These are phyloP conservation scores for Oehlia diaphana DNA, from an alignment of 192 early-diverging fungal genomes.

Conservation along the genomic window DNA sequence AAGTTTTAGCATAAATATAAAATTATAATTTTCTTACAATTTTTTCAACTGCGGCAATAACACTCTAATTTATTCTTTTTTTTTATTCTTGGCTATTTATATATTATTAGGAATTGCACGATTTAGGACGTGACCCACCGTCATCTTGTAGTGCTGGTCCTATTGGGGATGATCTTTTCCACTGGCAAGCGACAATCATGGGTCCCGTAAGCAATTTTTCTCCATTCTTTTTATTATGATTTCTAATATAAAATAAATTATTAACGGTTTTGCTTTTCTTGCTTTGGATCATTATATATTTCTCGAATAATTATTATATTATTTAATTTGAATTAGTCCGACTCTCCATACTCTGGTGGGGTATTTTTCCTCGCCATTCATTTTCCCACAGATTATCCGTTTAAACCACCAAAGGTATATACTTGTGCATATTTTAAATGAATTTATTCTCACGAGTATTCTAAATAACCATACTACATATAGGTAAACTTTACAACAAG, in stretches of 20 bases:
- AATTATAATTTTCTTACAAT: background rate
- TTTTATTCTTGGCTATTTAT: background rate
- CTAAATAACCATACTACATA: background rate
- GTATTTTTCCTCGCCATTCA: slow-evolving; percentile 98
- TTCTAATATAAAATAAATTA: background rate
- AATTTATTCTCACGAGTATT: too few species aligned
- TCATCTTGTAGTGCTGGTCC: slow-evolving; percentile 97
- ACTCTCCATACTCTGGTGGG: slow-evolving; percentile 91
- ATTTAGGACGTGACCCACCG: slow-evolving; percentile 96
- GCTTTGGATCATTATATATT: too few species aligned
- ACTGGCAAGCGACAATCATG: slow-evolving; percentile 99
- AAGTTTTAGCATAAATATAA: background rate
- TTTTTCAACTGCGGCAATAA: background rate
- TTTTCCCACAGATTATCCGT: slow-evolving; percentile 98
- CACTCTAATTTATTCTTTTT: background rate
- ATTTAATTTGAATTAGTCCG: slow-evolving; percentile 54
- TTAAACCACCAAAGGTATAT: slow-evolving; percentile 94
- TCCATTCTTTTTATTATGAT: slow-evolving; percentile 6
- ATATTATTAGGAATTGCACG: slow-evolving; percentile 79
- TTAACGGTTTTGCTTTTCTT: background rate
- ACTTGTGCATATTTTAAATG: background rate
- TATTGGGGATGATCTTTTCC: slow-evolving; percentile 86
- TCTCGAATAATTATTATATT: background rate
- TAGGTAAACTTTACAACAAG: slow-evolving; percentile 92
- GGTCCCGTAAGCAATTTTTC: slow-evolving; percentile 71